phyloP scores from a whole-genome alignment of 2,329 filamentous ascomycete species.

The Fusarium sp. region DNA sequence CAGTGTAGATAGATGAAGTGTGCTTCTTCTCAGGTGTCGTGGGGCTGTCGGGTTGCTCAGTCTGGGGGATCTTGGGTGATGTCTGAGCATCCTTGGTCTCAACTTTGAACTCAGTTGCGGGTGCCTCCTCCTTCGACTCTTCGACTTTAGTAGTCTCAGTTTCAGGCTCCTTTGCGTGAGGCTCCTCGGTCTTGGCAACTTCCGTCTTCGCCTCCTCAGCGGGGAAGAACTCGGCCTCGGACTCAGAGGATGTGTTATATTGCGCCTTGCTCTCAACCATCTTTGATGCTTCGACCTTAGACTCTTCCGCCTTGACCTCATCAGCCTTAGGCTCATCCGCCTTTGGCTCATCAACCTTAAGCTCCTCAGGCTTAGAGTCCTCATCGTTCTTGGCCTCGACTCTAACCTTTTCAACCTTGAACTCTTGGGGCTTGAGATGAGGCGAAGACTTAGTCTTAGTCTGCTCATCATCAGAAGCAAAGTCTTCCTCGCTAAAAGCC shows the following conservation, averaged over 20 bases:
- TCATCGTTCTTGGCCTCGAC: conserved; percentile 15
- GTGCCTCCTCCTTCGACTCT: conserved; percentile 1
- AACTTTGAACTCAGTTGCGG: conserved; percentile 7
- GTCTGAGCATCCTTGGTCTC: conserved; percentile 24
- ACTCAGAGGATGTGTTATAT: conserved; percentile 34
- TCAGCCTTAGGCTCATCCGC: not conserved
- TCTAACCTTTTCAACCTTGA: conserved; percentile 39
- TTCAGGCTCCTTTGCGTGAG: conserved; percentile 4
- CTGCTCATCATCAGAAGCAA: conserved; percentile 42
- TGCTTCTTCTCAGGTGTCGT: conserved; percentile 51
- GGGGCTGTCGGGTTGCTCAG: conserved; percentile 46
- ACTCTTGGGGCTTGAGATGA: conserved; percentile 34
- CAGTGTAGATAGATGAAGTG: conserved; percentile 55
- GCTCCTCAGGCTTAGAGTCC: conserved; percentile 2
- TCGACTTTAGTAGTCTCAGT: conserved; percentile 4
- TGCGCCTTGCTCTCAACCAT: not conserved
- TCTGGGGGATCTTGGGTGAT: conserved; percentile 26
- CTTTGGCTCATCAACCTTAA: not conserved
- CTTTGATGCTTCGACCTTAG: not conserved
- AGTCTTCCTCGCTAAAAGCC: conserved; percentile 57
- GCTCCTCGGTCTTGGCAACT: conserved; percentile 5
- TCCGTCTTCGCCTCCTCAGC: conserved; percentile 33
- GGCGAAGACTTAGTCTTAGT: conserved; percentile 38
- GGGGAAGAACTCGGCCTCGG: conserved; percentile 39
- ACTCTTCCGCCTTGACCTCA: not conserved